These are phyloP conservation scores for Microascus cirrosus DNA, from an alignment of 2,329 filamentous ascomycete genomes.

Conservation along the genomic window DNA sequence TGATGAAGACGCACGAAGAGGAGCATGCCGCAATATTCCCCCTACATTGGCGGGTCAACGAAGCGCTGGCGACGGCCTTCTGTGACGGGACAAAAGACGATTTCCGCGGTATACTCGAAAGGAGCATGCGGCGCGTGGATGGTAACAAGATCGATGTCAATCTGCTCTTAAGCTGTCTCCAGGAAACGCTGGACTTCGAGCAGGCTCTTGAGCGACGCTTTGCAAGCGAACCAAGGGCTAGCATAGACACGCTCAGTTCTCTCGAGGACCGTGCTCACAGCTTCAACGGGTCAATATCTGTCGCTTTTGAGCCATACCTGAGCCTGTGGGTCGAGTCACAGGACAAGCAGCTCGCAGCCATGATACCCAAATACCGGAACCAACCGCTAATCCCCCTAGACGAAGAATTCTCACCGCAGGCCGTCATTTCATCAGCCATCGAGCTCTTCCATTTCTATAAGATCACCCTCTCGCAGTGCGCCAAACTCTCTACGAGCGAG, in stretches of 20 bases:
- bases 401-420: constrained; percentile 84
- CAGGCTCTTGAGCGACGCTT: constrained; percentile 82
- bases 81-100: constrained; percentile 94
- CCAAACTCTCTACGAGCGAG: constrained; percentile 87
- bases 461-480: constrained; percentile 82
- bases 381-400: constrained; percentile 72
- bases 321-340: constrained; percentile 96
- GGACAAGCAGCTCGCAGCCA: constrained; percentile 70
- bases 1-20: constrained; percentile 90
- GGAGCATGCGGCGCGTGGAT: constrained; percentile 68
- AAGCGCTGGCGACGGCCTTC: constrained; percentile 81
- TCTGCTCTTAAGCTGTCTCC: constrained; percentile 74
- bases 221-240: constrained; percentile 59
- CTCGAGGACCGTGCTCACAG: constrained; percentile 62
- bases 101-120: constrained; percentile 84
- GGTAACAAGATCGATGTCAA: constrained; percentile 82
- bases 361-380: constrained; percentile 80
- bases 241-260: constrained; percentile 81
- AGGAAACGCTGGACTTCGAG: constrained; percentile 95
- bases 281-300: constrained; percentile 86
- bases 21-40: constrained; percentile 88
- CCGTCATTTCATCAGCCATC: constrained; percentile 86
- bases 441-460: constrained; percentile 98
- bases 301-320: constrained; percentile 93
- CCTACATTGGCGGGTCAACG: constrained; percentile 76